A percentile compares a stretch with the other conserved stretches of the same genome.
phyloP scores from a whole-genome alignment of 495 filamentous ascomycete genomes.

The Elaphomyces granulatus region DNA sequence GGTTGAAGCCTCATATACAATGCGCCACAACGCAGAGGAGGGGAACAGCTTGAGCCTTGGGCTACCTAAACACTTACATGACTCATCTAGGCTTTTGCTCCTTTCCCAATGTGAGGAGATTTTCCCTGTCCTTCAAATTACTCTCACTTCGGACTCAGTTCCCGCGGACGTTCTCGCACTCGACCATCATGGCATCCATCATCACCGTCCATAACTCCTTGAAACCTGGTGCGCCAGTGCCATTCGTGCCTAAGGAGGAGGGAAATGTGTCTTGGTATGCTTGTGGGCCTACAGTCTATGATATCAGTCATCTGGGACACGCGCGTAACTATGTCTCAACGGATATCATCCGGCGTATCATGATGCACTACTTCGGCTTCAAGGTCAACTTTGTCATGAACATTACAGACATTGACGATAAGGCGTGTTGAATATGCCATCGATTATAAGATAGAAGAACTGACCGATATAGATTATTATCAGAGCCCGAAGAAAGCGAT shows the following conservation, averaged over 20 bases:
- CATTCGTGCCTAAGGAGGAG: constrained; percentile 52
- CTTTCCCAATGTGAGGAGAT: no score
- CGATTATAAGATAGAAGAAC: background rate
- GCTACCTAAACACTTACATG: no score
- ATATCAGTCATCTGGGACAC: constrained; percentile 81
- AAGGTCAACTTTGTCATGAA: constrained; percentile 91
- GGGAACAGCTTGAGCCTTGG: no score
- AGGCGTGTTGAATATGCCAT: constrained; percentile 43
- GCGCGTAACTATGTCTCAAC: constrained; percentile 89
- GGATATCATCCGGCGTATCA: constrained; percentile 79
- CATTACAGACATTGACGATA: constrained; percentile 88
- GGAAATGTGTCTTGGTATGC: constrained; percentile 77
- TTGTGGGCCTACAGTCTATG: constrained; percentile 89
- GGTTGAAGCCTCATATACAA: no score
- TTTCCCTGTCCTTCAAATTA: no score
- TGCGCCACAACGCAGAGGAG: no score
- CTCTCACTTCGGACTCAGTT: no score
- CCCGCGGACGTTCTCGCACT: no score
- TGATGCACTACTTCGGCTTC: constrained; percentile 75
- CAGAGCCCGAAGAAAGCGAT: no score
- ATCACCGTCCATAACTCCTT: constrained; percentile 77
- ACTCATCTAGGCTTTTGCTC: no score
- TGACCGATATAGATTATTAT: constrained; percentile 53
- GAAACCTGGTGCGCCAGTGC: constrained; percentile 52
- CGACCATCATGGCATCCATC: no score